Conservation (phyloP, 1,284 basidiomycete genomes). For the Ustilago esculenta region DNA sequence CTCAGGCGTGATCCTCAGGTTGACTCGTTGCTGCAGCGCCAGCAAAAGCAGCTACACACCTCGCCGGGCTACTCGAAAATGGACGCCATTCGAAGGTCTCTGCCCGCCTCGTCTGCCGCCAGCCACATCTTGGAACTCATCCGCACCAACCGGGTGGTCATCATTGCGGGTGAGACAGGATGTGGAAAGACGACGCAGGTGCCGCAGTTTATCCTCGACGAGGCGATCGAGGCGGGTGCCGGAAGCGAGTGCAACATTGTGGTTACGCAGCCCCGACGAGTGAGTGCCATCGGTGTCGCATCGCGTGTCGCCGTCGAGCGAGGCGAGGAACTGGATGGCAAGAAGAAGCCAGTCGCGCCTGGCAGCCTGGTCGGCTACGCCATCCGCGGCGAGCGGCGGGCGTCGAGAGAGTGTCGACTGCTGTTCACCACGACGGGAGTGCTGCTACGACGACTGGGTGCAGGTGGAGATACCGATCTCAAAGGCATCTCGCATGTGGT, state of each 20-base stretch:
- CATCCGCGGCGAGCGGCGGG: slow-evolving; percentile 86
- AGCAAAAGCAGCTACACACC: slow-evolving; percentile 78
- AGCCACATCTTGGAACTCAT: slow-evolving; percentile 72
- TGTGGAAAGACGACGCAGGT: slow-evolving; percentile 86
- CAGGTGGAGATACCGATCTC: slow-evolving; percentile 77
- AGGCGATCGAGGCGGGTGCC: slow-evolving; percentile 74
- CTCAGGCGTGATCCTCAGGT: slow-evolving; percentile 67
- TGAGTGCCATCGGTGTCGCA: slow-evolving; percentile 89
- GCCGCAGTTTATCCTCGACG: slow-evolving; percentile 83
- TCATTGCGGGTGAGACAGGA: slow-evolving; percentile 70
- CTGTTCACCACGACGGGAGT: slow-evolving; percentile 95
- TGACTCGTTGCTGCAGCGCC: slow-evolving; percentile 74
- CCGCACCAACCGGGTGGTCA: slow-evolving; percentile 40
- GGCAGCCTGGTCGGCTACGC: slow-evolving; percentile 79
- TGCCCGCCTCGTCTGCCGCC: slow-evolving; percentile 81
- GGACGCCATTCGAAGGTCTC: slow-evolving; percentile 72
- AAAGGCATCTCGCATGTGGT: slow-evolving; percentile 82
- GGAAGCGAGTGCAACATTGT: slow-evolving; percentile 82
- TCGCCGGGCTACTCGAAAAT: slow-evolving; percentile 77
- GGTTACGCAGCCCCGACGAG: slow-evolving; percentile 87
- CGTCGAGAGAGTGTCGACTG: slow-evolving; percentile 71
- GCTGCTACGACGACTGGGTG: slow-evolving; percentile 78
- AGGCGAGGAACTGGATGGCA: slow-evolving; percentile 74
- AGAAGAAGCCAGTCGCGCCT: slow-evolving; percentile 26
- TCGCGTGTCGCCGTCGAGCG: slow-evolving; percentile 86